Percentiles rank a stretch among this genome's conserved stretches.
phyloP scores from a whole-genome alignment of 306 rosid genomes.

The Quercus cerris region DNA sequence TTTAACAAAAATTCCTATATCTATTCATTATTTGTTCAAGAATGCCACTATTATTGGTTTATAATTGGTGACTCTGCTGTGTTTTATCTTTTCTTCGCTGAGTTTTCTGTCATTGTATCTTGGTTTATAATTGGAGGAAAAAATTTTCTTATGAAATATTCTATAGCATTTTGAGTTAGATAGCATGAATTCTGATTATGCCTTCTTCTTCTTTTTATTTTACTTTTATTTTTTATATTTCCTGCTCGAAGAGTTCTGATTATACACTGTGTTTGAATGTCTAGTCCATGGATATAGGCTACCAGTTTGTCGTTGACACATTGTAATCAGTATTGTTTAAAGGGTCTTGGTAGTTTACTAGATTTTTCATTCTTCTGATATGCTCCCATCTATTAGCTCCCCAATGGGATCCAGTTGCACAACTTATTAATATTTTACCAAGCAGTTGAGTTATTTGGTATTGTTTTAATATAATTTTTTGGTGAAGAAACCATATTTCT shows the following conservation, averaged over 20 bases:
- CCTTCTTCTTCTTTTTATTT: not conserved
- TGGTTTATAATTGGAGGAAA: not conserved
- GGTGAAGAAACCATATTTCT: not conserved
- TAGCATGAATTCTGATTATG: not conserved
- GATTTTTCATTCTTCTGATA: not conserved
- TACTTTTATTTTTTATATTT: too few species aligned
- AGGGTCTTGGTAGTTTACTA: not conserved
- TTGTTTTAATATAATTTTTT: not conserved
- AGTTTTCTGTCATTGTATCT: not conserved
- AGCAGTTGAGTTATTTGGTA: not conserved
- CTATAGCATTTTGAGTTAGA: not conserved
- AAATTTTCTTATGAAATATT: not conserved
- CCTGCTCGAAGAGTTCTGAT: too few species aligned
- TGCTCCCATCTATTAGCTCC: not conserved
- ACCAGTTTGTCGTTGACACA: not conserved
- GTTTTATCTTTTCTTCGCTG: too few species aligned
- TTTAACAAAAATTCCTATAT: not conserved
- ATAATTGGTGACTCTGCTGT: not conserved
- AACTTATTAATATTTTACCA: not conserved
- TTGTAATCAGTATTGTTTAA: not conserved
- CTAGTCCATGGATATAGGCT: not conserved
- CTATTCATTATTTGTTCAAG: not conserved
- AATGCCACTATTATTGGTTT: not conserved
- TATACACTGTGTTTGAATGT: not conserved
- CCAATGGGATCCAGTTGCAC: not conserved